phyloP scores from a whole-genome alignment of 177 flowering plant species.

The Vitis hybrid region DNA sequence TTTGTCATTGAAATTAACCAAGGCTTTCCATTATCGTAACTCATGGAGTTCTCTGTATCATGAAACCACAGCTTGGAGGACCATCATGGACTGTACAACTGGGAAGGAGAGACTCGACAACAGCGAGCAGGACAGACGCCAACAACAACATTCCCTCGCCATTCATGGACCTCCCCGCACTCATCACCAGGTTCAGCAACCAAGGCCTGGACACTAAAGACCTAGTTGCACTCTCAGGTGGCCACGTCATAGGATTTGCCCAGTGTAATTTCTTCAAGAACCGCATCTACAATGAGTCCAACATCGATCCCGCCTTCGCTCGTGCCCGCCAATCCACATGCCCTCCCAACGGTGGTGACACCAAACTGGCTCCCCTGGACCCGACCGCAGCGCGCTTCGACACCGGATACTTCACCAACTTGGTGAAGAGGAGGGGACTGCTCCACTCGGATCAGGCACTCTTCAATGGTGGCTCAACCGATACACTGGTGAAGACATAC shows the following conservation, averaged over 20 bases:
- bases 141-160: too few relatives aligned
- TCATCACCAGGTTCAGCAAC: slow-evolving; percentile 24
- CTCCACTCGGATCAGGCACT: slow-evolving; percentile 44
- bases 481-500: slow-evolving; percentile 24
- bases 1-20: background rate
- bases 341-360: slow-evolving; percentile 25
- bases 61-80: slow-evolving; percentile 37
- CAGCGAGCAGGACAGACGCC: too few relatives aligned
- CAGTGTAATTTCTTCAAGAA: slow-evolving; percentile 27
- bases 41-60: too few relatives aligned
- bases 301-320: slow-evolving; percentile 38
- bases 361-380: slow-evolving; percentile 44
- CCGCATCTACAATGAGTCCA: slow-evolving; percentile 42
- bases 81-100: slow-evolving; percentile 34
- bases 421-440: slow-evolving; percentile 26
- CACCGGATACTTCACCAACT: slow-evolving; percentile 23
- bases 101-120: slow-evolving; percentile 21
- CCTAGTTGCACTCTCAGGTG: slow-evolving; percentile 46
- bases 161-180: slow-evolving; percentile 2
- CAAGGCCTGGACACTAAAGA: slow-evolving; percentile 14
- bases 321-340: slow-evolving; percentile 23
- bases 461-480: slow-evolving; percentile 28
- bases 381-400: slow-evolving; percentile 20
- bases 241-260: slow-evolving; percentile 41
- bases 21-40: too few relatives aligned